A percentile compares a stretch with the other conserved stretches of the same genome.
These are phyloP conservation scores for Russula sp. DNA, from an alignment of 768 basidiomycete genomes.

Conservation along the genomic window DNA sequence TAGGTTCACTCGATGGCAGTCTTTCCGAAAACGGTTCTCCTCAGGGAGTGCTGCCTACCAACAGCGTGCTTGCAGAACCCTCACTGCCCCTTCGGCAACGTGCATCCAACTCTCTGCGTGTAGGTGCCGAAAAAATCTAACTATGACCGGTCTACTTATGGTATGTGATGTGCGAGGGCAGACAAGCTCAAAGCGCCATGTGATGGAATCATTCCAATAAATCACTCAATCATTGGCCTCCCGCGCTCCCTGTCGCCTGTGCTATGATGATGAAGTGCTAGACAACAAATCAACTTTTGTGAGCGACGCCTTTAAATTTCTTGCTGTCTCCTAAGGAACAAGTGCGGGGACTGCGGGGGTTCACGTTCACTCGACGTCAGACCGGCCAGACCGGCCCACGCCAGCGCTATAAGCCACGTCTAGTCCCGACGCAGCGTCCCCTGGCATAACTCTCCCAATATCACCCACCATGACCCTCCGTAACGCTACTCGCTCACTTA, in stretches of 20 bases:
- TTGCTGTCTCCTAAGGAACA: not conserved
- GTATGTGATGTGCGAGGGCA: constrained; percentile 13
- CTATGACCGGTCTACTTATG: constrained; percentile 1
- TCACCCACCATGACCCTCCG: constrained; percentile 20
- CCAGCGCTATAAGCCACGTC: constrained; percentile 1
- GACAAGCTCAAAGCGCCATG: not conserved
- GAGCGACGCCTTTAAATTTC: not conserved
- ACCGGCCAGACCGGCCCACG: constrained; percentile 14
- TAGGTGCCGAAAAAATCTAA: not conserved
- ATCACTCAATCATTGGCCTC: not conserved
- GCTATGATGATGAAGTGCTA: not conserved
- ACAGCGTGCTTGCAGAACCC: constrained; percentile 13
- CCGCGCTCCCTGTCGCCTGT: not conserved
- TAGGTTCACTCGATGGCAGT: constrained; percentile 7
- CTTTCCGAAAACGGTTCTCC: constrained; percentile 17
- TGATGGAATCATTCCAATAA: not conserved
- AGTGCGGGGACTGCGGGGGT: not conserved
- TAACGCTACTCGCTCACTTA: constrained; percentile 13
- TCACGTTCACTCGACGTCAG: constrained; percentile 22
- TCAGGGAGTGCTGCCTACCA: constrained; percentile 8
- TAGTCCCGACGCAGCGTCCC: not conserved
- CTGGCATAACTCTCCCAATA: not conserved
- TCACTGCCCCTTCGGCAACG: constrained; percentile 11
- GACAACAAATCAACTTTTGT: not conserved
- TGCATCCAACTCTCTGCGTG: constrained; percentile 12